These are phyloP conservation scores for Yamadazyma siamensis DNA, from an alignment of 1,139 yeast species.

Conservation along the genomic window DNA sequence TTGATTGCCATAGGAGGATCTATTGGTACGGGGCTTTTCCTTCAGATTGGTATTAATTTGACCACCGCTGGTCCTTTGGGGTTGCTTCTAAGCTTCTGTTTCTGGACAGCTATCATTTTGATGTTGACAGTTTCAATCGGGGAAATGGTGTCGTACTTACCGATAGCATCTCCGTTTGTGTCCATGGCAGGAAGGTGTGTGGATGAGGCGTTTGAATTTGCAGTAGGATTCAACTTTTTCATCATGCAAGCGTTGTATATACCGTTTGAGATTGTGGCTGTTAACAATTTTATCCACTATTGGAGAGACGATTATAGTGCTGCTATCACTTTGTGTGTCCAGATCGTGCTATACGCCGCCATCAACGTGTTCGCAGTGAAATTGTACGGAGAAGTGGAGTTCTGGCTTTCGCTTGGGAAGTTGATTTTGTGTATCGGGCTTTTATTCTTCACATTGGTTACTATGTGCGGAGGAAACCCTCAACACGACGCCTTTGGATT, in stretches of 20 bases:
- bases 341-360: slow-evolving; percentile 56
- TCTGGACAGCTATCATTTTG: slow-evolving; percentile 52
- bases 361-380: slow-evolving; percentile 73
- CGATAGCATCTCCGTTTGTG: slow-evolving; percentile 62
- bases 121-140: slow-evolving; percentile 69
- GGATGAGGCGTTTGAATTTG: slow-evolving; percentile 70
- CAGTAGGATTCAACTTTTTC: slow-evolving; percentile 81
- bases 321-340: slow-evolving; percentile 61
- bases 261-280: slow-evolving; percentile 81
- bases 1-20: slow-evolving; percentile 35
- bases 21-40: slow-evolving; percentile 32
- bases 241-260: slow-evolving; percentile 70
- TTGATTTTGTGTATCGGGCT: slow-evolving; percentile 69
- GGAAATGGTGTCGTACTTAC: slow-evolving; percentile 79
- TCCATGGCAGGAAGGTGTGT: slow-evolving; percentile 54
- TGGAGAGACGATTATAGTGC: slow-evolving; percentile 77
- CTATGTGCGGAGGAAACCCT: slow-evolving; percentile 87
- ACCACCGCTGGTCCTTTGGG: slow-evolving; percentile 48
- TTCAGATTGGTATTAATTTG: slow-evolving; percentile 38
- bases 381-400: slow-evolving; percentile 75
- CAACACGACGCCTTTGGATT: slow-evolving; percentile 63
- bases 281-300: slow-evolving; percentile 70
- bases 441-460: slow-evolving; percentile 66
- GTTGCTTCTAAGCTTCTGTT: slow-evolving; percentile 36
- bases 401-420: slow-evolving; percentile 76